Base-by-base conservation (phyloP, 2,329 filamentous ascomycete species). In the Coniella vitis region DNA sequence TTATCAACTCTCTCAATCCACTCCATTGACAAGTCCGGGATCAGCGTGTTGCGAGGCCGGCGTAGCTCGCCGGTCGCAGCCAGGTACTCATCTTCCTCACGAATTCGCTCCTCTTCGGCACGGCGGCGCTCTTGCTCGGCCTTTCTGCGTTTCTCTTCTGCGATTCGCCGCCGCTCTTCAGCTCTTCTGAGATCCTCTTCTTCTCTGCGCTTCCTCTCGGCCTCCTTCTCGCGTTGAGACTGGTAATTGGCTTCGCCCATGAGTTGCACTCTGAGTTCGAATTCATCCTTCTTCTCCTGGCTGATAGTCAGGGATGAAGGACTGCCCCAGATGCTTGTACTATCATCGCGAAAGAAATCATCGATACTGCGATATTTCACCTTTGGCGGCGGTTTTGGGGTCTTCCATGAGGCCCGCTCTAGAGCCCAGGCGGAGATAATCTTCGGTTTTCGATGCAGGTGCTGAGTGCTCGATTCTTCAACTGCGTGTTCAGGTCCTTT, bases 1-100 rank as follows among this genome's bases (percentile, higher is more conserved):
- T 51, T 49, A 7, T 57, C 39, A n/a, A 75, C 63, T 32, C 56
- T 63, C 2, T 54, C 35, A 9, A 66, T 57, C 72, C 71, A 75
- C 12, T 67, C 60, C 0, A 57, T 37, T 21, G 60, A 52, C n/a
- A 76, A 53, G 8, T 60, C 29, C 0, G 47, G 38, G 38, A 67
- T 60, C 12, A 65, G 50, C 2, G 54, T 51, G 2, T 54, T 55
- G 12, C 32, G 35, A 3, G 65, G 62, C 8, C 35, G 47, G 32
- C 64, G 60, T 22, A 67, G 48, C 0, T 40, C 45, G 4, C 62
- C 61, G 2, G 56, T 46, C 20, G 52, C 53, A 8, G 51, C 45
- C 20, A 52, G 54, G 4, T 52, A 49, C 29, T 57, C 51, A n/a
- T 54, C 49, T 42, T 56, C 50, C 45, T 55, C 40, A 14, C 53